phyloP scores from a whole-genome alignment of 1,284 basidiomycete species.

The Heterobasidion parviporum region DNA sequence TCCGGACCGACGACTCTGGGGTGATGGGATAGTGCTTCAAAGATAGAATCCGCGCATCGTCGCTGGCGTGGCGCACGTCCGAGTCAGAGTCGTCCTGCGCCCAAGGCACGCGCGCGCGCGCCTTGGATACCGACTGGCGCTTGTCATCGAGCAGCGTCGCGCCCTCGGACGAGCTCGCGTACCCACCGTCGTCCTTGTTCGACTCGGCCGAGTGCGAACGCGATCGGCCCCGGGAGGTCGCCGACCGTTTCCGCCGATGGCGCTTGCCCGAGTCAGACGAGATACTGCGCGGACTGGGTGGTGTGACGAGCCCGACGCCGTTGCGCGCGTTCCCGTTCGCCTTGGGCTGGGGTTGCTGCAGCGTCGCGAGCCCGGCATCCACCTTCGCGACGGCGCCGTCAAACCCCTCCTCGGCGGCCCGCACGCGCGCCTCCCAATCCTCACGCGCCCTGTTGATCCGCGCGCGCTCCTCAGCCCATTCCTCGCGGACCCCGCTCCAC shows the following conservation, averaged over 20 bases:
- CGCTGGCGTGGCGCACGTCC: slow-evolving; percentile 12
- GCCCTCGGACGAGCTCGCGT: slow-evolving; percentile 25
- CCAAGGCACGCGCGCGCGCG: slow-evolving; percentile 28
- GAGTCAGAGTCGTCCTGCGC: slow-evolving; percentile 28
- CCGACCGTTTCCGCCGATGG: slow-evolving; percentile 21
- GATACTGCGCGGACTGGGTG: slow-evolving; percentile 63
- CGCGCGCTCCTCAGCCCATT: slow-evolving; percentile 78
- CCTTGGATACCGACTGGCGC: slow-evolving; percentile 16
- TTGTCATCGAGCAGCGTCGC: slow-evolving; percentile 22
- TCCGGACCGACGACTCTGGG: slow-evolving; percentile 34
- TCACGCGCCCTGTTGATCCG: slow-evolving; percentile 66
- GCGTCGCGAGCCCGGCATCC: slow-evolving; percentile 36
- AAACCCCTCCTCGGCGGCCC: slow-evolving; percentile 33
- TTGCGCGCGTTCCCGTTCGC: slow-evolving; percentile 38
- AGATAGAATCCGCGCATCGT: slow-evolving; percentile 8
- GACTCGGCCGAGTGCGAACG: slow-evolving; percentile 21
- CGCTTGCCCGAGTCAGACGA: slow-evolving; percentile 44
- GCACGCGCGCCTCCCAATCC: slow-evolving; percentile 67
- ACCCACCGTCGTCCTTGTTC: slow-evolving; percentile 8
- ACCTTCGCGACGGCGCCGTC: slow-evolving; percentile 30
- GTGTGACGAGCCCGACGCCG: slow-evolving; percentile 52
- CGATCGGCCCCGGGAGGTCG: slow-evolving; percentile 22
- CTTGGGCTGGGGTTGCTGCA: slow-evolving; percentile 29
- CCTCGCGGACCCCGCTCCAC: slow-evolving; percentile 72
- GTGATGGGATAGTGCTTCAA: slow-evolving; percentile 31